Evolutionary conservation across 2,329 filamentous ascomycete species (phyloP).

Genomic region (Nigrospora sphaerica): DNA sequence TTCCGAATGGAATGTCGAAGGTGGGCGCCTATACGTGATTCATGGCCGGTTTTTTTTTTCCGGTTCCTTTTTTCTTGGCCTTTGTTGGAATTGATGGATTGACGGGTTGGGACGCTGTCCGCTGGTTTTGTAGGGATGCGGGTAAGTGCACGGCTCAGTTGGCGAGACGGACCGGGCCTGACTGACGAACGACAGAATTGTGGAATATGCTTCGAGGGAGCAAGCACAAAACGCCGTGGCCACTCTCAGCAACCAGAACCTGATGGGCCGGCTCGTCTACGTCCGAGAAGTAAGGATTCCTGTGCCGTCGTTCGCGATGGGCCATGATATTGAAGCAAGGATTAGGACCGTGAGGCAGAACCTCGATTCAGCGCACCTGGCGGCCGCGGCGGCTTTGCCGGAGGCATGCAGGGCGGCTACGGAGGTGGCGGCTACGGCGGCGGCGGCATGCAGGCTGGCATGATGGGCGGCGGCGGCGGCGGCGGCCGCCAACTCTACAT

Average conservation of each 20-base stretch:
- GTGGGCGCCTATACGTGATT: constrained; percentile 92
- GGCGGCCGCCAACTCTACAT: constrained; percentile 89
- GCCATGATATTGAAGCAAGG: constrained; percentile 6
- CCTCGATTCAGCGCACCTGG: constrained; percentile 80
- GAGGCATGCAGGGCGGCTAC: constrained; percentile 43
- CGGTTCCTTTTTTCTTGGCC: constrained; percentile 51
- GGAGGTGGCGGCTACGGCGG: constrained; percentile 52
- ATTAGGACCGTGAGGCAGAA: constrained; percentile 91
- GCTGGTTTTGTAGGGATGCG: constrained; percentile 97
- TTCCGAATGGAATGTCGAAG: constrained; percentile 99
- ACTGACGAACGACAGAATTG: constrained; percentile 61
- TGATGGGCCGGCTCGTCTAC: constrained; percentile 98
- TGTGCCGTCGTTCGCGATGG: constrained; percentile 6
- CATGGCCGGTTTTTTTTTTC: constrained; percentile 75
- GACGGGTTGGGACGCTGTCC: constrained; percentile 94
- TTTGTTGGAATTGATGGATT: constrained; percentile 93
- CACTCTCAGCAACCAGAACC: constrained; percentile 96
- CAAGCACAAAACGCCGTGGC: constrained; percentile 97
- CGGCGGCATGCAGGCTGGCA: constrained; percentile 17
- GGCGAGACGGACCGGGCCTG: not conserved
- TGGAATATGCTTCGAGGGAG: constrained; percentile 99
- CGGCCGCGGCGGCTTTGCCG: constrained; percentile 45
- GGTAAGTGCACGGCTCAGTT: constrained; percentile 55
- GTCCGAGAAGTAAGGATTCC: constrained; percentile 74
- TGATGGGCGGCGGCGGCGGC: constrained; percentile 34